Evolutionary conservation across 2,329 filamentous ascomycete species (phyloP), one percentile per base, ranked within the genome.

Genomic region (Clarireedia paspali): DNA sequence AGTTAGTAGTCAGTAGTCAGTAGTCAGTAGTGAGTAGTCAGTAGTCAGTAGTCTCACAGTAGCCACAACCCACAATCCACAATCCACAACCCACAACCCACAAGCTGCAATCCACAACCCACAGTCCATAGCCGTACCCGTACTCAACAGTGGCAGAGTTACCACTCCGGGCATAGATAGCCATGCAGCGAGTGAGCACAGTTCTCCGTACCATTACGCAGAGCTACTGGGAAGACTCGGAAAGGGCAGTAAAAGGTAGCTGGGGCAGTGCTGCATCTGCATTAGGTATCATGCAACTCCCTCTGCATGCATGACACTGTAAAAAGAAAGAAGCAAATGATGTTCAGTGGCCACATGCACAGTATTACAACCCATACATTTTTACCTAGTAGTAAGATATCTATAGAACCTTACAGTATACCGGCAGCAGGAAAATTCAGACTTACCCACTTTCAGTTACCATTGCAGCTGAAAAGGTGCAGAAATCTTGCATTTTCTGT

Each of bases 391-490:
- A 44, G 23, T 20, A 10, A 44, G 39, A 17, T 42, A 42, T 34
- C 30, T 34, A 34, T 34, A 30, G 23, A 6, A 46, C 12, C n/a
- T 46, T 30, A 9, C 26, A 46, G 34, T 53, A 17, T 24, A 42
- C 27, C 50, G 26, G 44, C 36, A 44, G 23, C 9, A 20, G 44
- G 20, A 48, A 40, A 42, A 17, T 23, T 50, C 44, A 24, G 30
- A 44, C 20, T 45, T 50, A 55, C 36, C 53, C 53, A 50, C 53
- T 55, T 55, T 50, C 53, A 50, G 27, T 50, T 42, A 55, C 17
- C 15, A 38, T 14, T 50, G 53, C 53, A 55, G 53, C 53, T 55
- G 47, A 55, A 55, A 50, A 40, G 4, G 23, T 50, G 53, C 27
- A 55, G 26, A 36, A 50, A 55, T 55, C 53, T 38, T 55, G 46